Conservation (phyloP, 2,329 filamentous ascomycete species). For the Cytospora paraplurivora region DNA sequence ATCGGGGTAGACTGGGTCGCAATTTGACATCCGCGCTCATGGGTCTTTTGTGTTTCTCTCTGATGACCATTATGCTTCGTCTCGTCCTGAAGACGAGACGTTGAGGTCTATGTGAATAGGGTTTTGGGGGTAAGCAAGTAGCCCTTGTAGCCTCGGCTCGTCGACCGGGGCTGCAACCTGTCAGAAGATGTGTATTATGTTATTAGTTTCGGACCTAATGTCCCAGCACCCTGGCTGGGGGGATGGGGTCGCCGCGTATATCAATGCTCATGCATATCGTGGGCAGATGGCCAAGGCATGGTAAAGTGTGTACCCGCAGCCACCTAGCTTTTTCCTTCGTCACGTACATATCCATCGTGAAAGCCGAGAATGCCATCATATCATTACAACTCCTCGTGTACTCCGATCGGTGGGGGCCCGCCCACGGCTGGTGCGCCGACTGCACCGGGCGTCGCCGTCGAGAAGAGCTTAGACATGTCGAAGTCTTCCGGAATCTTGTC, state of each 20-base stretch:
- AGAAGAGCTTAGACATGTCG: slow-evolving; percentile 31
- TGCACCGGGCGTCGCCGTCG: slow-evolving; percentile 24
- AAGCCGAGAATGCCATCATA: slow-evolving; percentile 12
- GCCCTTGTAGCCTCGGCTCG: background rate
- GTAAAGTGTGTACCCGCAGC: slow-evolving; percentile 11
- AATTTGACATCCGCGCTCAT: slow-evolving; percentile 99
- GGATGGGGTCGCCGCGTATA: slow-evolving; percentile 4
- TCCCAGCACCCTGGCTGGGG: slow-evolving; percentile 13
- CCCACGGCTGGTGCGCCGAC: slow-evolving; percentile 32
- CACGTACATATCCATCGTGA: slow-evolving; percentile 24
- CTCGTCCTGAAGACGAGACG: background rate
- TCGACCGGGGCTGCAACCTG: background rate
- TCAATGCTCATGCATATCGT: slow-evolving; percentile 3
- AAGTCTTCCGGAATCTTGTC: slow-evolving; percentile 67
- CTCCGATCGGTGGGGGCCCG: slow-evolving; percentile 14
- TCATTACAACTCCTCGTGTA: slow-evolving; percentile 38
- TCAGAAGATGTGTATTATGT: slow-evolving; percentile 23
- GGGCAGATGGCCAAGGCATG: slow-evolving; percentile 11
- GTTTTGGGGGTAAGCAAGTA: background rate
- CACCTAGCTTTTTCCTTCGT: slow-evolving; percentile 20
- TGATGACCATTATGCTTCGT: background rate
- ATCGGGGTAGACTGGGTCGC: slow-evolving; percentile 77
- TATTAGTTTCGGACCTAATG: slow-evolving; percentile 27
- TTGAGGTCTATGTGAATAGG: background rate
- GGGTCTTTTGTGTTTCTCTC: background rate